phyloP scores from a whole-genome alignment of 2,329 filamentous ascomycete genomes.

The Apiospora saccharicola region DNA sequence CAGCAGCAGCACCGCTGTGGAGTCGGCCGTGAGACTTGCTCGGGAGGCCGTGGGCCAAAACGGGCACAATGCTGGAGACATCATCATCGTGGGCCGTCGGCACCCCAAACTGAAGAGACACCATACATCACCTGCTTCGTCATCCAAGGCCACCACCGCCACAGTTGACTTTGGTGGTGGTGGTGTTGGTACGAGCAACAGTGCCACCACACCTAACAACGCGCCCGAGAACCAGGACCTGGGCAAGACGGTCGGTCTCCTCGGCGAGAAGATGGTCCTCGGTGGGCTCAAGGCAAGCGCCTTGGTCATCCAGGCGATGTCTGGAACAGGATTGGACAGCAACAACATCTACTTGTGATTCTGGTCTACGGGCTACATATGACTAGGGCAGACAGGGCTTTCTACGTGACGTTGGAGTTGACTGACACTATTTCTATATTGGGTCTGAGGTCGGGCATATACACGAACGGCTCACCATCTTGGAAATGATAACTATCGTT shows the following conservation, averaged over 20 bases:
- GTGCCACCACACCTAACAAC: slow-evolving; percentile 35
- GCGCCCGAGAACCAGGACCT: slow-evolving; percentile 45
- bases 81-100: slow-evolving; percentile 71
- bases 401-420: background rate
- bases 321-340: slow-evolving; percentile 28
- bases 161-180: background rate
- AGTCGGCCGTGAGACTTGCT: slow-evolving; percentile 60
- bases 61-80: slow-evolving; percentile 72
- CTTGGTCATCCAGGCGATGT: slow-evolving; percentile 70
- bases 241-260: slow-evolving; percentile 62
- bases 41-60: slow-evolving; percentile 66
- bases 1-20: slow-evolving; percentile 47
- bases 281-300: slow-evolving; percentile 70
- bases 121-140: slow-evolving; percentile 24
- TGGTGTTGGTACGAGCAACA: background rate
- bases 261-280: slow-evolving; percentile 66
- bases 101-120: slow-evolving; percentile 44
- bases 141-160: slow-evolving; percentile 10
- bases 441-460: background rate
- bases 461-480: background rate
- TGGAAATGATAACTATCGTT: background rate
- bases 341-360: background rate
- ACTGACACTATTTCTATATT: background rate
- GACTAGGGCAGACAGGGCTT: background rate
- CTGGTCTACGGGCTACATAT: background rate